Evolutionary conservation across 2,329 filamentous ascomycete genomes (phyloP), one percentile per base, ranked within the genome.

Genomic region (Fusarium staphyleae): DNA sequence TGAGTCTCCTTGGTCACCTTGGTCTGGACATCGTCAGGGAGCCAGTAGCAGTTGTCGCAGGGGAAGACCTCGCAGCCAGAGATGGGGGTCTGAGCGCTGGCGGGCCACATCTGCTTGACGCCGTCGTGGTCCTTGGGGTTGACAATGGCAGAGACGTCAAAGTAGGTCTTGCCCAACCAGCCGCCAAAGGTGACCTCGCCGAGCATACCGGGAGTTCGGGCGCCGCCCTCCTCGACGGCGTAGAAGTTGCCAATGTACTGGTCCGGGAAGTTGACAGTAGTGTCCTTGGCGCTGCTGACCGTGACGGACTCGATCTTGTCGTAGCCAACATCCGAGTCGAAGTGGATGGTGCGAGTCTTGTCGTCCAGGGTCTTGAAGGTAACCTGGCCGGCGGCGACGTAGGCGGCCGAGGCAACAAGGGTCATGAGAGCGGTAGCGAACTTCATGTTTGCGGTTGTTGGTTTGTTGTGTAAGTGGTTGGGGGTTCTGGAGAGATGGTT

Each of bases 351-450:
- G 69, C 82, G 79, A 52, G 72, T 68, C 28, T 72, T 74, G 52
- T 71, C 64, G 69, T 87, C 85, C 43, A 85, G 80, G 63, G 82
- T 85, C 72, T 79, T 66, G 74, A 87, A 86, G 62, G 80, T 83
- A 66, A 87, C 72, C 71, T 79, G 81, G 68, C 67, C 70, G 52
- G 79, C 81, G 48, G 68, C 69, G 65, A 70, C 77, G 43, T 77
- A 62, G 55, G 76, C 70, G 52, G 76, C 77, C 48, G 74, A 63
- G 60, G 79, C 75, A 56, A 75, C 69, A 55, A 80, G 60, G 62
- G 75, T 71, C 62, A 78, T 70, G 67, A 81, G 64, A 65, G 78
- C 66, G 56, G 71, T 72, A 66, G 75, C 62, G 76, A 84, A 84
- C 68, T 79, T 78, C 82, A 86, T 86, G 49, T 76, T 83, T 77